Conservation (phyloP, 2,329 filamentous ascomycete genomes). For the Fusarium pseudonygamai region DNA sequence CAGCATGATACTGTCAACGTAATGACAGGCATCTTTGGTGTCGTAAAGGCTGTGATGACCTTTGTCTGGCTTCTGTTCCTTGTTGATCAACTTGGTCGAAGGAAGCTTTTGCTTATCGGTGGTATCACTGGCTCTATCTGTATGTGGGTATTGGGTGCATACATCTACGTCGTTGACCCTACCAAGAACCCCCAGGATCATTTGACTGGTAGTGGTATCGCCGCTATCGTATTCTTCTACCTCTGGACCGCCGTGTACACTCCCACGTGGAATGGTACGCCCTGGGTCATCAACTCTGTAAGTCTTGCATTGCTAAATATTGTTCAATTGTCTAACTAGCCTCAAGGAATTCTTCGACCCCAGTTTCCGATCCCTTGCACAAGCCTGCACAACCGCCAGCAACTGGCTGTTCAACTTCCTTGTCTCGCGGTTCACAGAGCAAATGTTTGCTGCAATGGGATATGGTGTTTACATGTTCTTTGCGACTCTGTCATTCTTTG, state of each 20-base stretch:
- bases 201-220: slow-evolving; percentile 59
- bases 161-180: slow-evolving; percentile 57
- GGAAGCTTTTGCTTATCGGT: slow-evolving; percentile 67
- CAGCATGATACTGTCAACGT: slow-evolving; percentile 47
- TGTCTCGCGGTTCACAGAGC: slow-evolving; percentile 51
- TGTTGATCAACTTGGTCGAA: slow-evolving; percentile 62
- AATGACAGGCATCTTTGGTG: slow-evolving; percentile 74
- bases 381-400: slow-evolving; percentile 66
- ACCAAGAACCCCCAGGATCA: slow-evolving; percentile 44
- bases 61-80: slow-evolving; percentile 71
- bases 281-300: slow-evolving; percentile 59
- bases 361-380: slow-evolving; percentile 55
- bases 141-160: slow-evolving; percentile 69
- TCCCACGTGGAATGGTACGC: slow-evolving; percentile 67
- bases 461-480: slow-evolving; percentile 67
- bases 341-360: slow-evolving; percentile 61
- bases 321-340: background rate
- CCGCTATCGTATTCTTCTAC: slow-evolving; percentile 73
- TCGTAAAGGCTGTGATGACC: slow-evolving; percentile 72
- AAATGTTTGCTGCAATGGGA: slow-evolving; percentile 55
- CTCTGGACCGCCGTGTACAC: slow-evolving; percentile 67
- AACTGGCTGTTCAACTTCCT: slow-evolving; percentile 69
- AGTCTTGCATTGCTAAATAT: accelerated
- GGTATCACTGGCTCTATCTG: slow-evolving; percentile 66
- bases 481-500: slow-evolving; percentile 57